Evolutionary conservation across 768 basidiomycete genomes (phyloP), one percentile per base, ranked within the genome.

Genomic region (Ephemerocybe angulata): DNA sequence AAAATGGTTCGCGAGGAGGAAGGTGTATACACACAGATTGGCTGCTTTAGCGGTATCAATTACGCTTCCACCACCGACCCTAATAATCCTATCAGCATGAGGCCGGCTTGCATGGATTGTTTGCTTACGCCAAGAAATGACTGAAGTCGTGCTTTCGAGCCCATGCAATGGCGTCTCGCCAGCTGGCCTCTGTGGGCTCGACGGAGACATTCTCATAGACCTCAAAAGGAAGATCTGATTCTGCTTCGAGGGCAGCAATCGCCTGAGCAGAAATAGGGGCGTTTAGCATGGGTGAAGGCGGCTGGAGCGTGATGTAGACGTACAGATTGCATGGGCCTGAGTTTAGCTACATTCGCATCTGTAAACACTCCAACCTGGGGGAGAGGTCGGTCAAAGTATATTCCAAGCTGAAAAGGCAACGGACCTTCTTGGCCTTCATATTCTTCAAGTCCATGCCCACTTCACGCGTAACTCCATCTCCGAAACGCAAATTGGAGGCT

Each of bases 1-100:
- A 13, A 5, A 44, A 38, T 13, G 12, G 21, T 38, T 7, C 21
- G 11, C 21, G 17, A 21, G 24, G 46, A 31, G 19, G 30, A 3
- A 25, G 31, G 5, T 43, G 17, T 27, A 21, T 27, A 62, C 79
- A 50, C 66, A 90, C 83, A 98, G 63, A 71, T 98, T 98, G 29
- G 96, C 94, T 6, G 93, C 84, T 68, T 98, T 98, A 51, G 94
- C 90, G 0, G 94, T 97, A 67, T 97, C 95, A 65, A 97, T 97
- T 24, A 93, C 90, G 63, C 90, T 93, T 59, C 93, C 93, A n/a
- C 93, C 93, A 58, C 93, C 92, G 28, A 94, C 86, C 37, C 91
- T 90, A n/a, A n/a, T n/a, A n/a, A n/a, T n/a, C n/a, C n/a, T n/a
- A n/a, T n/a, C n/a, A n/a, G n/a, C n/a, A n/a, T n/a, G n/a, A n/a